These are phyloP conservation scores for Carex myosuroides DNA, from an alignment of 176 grass and related monocot genomes.

Conservation along the genomic window DNA sequence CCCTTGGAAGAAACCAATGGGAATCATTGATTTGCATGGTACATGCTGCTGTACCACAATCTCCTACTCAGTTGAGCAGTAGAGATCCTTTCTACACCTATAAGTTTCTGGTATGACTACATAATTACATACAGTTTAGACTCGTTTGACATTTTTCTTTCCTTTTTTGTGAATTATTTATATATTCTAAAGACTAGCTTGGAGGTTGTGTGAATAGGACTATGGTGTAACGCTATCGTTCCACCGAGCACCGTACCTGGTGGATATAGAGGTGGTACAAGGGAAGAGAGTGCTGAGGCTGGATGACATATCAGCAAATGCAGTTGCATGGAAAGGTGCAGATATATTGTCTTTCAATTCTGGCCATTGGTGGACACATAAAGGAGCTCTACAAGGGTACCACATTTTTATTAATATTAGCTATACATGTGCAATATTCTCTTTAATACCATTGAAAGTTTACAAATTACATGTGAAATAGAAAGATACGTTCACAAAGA, in stretches of 20 bases:
- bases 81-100: constrained; percentile 74
- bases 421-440: not conserved
- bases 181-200: not conserved
- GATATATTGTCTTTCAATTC: constrained; percentile 92
- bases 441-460: not conserved
- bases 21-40: constrained; percentile 94
- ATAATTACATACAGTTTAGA: too few relatives aligned
- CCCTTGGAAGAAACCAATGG: constrained; percentile 86
- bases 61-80: constrained; percentile 47
- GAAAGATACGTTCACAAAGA: not conserved
- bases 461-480: not conserved
- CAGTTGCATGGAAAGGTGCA: constrained; percentile 58
- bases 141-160: not conserved
- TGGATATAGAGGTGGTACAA: constrained; percentile 67
- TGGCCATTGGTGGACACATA: constrained; percentile 98
- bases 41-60: constrained; percentile 55
- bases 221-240: constrained; percentile 57
- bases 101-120: constrained; percentile 48
- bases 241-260: constrained; percentile 80
- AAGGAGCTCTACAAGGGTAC: constrained; percentile 67
- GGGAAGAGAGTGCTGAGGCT: constrained; percentile 67
- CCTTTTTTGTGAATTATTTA: not conserved
- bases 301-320: constrained; percentile 60
- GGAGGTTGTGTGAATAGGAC: constrained; percentile 33
- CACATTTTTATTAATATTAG: not conserved